Evolutionary conservation across 225 moss, liverwort and hornwort species (phyloP), one percentile per base, ranked within the genome.

Genomic region (Takakia lepidozioides): DNA sequence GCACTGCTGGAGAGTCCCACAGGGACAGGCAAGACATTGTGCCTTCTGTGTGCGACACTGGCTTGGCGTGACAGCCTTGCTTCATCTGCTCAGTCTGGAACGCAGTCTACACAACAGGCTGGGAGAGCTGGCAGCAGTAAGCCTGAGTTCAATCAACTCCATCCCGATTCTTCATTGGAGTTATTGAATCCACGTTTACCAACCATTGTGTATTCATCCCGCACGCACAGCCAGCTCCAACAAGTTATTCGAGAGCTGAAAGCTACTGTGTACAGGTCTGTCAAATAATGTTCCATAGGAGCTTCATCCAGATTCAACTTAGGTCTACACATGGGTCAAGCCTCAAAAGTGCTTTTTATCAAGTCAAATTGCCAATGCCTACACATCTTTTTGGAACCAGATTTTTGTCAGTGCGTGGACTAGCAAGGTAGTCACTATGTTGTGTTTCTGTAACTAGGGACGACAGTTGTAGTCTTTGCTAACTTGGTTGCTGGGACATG

Each of bases 1-100:
- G 95, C 95, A 10, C 68, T 98, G 56, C 71, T 98, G 66, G 95
- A 98, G 54, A 98, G 95, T 72, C 95, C 95, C 9, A 98, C 91
- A 25, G 95, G 95, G 53, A 98, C 95, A 35, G 95, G 95, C 19
- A 98, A 98, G 66, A 98, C 95, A 0, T 54, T 98, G 25, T 98
- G 95, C 61, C 81, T 98, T 78, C 80, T 98, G 49, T 98, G 95
- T 59, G 91, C 95, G 41, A 81, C 95, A 17, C 52, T 98, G 73
- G 95, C 95, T 23, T 98, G 95, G 95, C 84, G 87, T 29, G 76
- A 71, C 64, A 89, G 84, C 58, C 59, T 89, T 38, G 69, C 71
- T 25, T 69, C 84, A 55, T 61, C 58, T 56, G 30, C 29, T 54
- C 67, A 56, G 39, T 25, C 55, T 25, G 49, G 32, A 36, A 56